Conservation (phyloP, 805 yeast species). For the Priceomyces castillae region DNA sequence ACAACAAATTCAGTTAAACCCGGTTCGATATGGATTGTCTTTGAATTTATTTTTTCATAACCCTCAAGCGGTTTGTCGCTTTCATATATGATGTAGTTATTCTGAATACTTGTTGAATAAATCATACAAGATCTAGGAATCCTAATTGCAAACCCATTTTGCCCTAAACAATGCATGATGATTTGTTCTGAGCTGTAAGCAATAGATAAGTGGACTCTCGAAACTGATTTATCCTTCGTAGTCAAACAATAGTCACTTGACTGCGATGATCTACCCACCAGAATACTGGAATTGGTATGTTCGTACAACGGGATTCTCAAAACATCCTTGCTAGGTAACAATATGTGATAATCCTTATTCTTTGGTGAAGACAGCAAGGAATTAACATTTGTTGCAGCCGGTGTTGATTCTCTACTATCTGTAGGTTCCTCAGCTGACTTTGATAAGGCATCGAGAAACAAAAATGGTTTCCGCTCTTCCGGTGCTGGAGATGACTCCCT, state of each 20-base stretch:
- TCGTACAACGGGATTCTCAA: slow-evolving; percentile 40
- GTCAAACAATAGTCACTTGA: slow-evolving; percentile 51
- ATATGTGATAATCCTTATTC: slow-evolving; percentile 32
- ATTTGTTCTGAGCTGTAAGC: slow-evolving; percentile 45
- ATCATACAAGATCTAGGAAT: slow-evolving; percentile 52
- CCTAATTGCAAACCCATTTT: slow-evolving; percentile 71
- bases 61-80: slow-evolving; percentile 13
- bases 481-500: slow-evolving; percentile 41
- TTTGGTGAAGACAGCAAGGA: background rate
- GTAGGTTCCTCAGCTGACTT: background rate
- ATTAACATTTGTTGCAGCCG: background rate
- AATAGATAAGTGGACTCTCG: slow-evolving; percentile 63
- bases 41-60: slow-evolving; percentile 13
- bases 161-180: slow-evolving; percentile 69
- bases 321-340: slow-evolving; percentile 31
- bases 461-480: background rate
- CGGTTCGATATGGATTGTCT: slow-evolving; percentile 41
- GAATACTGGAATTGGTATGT: slow-evolving; percentile 31
- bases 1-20: slow-evolving; percentile 55
- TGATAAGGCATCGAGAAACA: background rate
- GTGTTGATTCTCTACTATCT: background rate
- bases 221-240: slow-evolving; percentile 52
- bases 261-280: slow-evolving; percentile 68
- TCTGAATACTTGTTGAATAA: slow-evolving; percentile 18
- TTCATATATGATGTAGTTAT: slow-evolving; percentile 23